Conservation (phyloP, 2,329 filamentous ascomycete genomes). For the Thermothelomyces thermophilus region DNA sequence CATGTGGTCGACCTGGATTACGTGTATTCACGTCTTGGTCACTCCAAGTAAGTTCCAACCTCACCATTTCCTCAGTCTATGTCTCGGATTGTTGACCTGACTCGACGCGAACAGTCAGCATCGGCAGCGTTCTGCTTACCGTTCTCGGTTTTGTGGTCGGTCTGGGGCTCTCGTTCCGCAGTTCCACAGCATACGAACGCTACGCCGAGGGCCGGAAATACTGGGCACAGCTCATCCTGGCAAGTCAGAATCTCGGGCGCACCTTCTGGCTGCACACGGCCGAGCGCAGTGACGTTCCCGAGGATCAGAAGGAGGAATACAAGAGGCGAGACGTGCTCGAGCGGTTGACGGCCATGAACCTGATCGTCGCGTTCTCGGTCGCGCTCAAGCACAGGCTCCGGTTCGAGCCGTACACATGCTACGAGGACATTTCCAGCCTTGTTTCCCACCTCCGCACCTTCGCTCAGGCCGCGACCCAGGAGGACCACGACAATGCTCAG, state of each 20-base stretch:
- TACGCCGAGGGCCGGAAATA: constrained; percentile 47
- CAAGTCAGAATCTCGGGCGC: constrained; percentile 62
- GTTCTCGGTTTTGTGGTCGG: constrained; percentile 82
- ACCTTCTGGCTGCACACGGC: constrained; percentile 74
- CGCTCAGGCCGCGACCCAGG: constrained; percentile 40
- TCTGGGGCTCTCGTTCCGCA: constrained; percentile 70
- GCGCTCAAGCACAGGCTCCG: constrained; percentile 67
- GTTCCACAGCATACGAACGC: constrained; percentile 71
- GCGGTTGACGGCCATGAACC: constrained; percentile 62
- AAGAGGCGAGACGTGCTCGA: constrained; percentile 57
- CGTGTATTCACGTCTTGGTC: constrained; percentile 28
- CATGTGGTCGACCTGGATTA: constrained; percentile 61
- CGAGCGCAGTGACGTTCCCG: constrained; percentile 34
- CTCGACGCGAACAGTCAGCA: constrained; percentile 33
- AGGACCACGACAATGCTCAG: constrained; percentile 32
- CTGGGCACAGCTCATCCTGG: constrained; percentile 53
- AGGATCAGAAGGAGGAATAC: constrained; percentile 46
- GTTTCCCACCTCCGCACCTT: constrained; percentile 62
- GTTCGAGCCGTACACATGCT: constrained; percentile 65
- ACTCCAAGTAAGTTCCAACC: neutral
- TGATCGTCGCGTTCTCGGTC: constrained; percentile 62
- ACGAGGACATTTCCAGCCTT: constrained; percentile 58
- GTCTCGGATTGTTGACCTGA: neutral
- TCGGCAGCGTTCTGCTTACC: constrained; percentile 67
- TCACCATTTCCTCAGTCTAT: neutral